These are phyloP conservation scores for Aaosphaeria pasadenensis DNA, from an alignment of 2,329 filamentous ascomycete genomes.

Conservation along the genomic window DNA sequence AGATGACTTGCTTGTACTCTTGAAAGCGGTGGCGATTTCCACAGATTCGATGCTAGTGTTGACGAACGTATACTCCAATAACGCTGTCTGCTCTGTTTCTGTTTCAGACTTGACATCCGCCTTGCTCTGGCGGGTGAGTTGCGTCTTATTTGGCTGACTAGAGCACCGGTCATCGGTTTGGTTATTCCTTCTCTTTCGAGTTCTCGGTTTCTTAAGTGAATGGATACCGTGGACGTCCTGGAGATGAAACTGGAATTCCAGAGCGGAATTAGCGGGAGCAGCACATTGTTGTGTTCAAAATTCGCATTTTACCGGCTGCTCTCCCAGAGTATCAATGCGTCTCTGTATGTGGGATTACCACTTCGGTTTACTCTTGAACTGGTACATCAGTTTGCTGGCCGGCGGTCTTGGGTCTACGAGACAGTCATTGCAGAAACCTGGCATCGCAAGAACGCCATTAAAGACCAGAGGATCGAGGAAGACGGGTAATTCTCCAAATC, in stretches of 20 bases:
- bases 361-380: slow-evolving; percentile 8
- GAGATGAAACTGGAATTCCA: slow-evolving; percentile 6
- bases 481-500: slow-evolving; percentile 15
- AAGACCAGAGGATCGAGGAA: slow-evolving; percentile 14
- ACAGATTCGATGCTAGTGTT: slow-evolving; percentile 9
- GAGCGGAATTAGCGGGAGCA: slow-evolving; percentile 4
- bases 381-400: slow-evolving; percentile 6
- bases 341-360: slow-evolving; percentile 7
- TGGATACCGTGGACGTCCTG: slow-evolving; percentile 6
- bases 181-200: slow-evolving; percentile 5
- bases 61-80: slow-evolving; percentile 9
- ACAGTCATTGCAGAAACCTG: slow-evolving; percentile 12
- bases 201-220: slow-evolving; percentile 8
- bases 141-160: slow-evolving; percentile 3
- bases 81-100: slow-evolving; percentile 4
- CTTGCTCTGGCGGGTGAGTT: slow-evolving; percentile 5
- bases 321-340: slow-evolving; percentile 8
- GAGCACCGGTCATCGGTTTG: slow-evolving; percentile 2
- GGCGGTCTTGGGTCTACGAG: slow-evolving; percentile 7
- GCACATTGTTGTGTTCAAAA: slow-evolving; percentile 5
- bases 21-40: slow-evolving; percentile 4
- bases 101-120: slow-evolving; percentile 3
- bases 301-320: slow-evolving; percentile 4
- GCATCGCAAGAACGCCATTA: slow-evolving; percentile 6
- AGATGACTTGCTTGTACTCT: slow-evolving; percentile 5